These are phyloP conservation scores for Colletotrichum sp. DNA, from an alignment of 2,329 filamentous ascomycete genomes.

Conservation along the genomic window DNA sequence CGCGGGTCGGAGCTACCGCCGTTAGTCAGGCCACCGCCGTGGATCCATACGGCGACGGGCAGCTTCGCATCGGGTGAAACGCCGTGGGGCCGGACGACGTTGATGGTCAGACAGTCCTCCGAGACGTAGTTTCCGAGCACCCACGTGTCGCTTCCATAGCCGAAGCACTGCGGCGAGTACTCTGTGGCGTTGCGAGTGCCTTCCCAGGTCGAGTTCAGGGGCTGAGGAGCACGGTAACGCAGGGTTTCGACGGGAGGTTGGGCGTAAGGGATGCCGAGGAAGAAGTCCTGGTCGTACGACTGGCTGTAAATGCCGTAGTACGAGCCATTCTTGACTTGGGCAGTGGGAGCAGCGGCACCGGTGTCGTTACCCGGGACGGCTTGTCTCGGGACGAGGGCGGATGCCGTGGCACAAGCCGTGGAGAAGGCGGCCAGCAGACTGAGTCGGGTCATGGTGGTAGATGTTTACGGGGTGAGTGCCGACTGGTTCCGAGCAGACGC, in stretches of 20 bases:
- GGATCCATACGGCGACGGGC: conserved; percentile 66
- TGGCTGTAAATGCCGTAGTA: conserved; percentile 46
- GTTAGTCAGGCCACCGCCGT: conserved; percentile 41
- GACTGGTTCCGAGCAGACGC: background rate
- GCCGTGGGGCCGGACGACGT: conserved; percentile 30
- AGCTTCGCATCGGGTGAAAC: conserved; percentile 42
- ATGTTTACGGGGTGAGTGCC: background rate
- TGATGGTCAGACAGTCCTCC: conserved; percentile 35
- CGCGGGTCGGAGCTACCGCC: conserved; percentile 43
- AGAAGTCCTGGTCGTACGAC: conserved; percentile 52
- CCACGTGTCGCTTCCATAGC: conserved; percentile 47
- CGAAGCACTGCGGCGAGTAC: conserved; percentile 53
- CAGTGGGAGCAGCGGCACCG: background rate
- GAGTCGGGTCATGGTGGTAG: conserved; percentile 2
- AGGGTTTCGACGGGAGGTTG: conserved; percentile 55
- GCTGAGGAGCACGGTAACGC: conserved; percentile 56
- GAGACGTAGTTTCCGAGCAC: conserved; percentile 27
- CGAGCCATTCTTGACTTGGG: conserved; percentile 25
- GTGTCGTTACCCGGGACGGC: background rate
- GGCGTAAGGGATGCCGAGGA: conserved; percentile 62
- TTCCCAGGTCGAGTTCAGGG: conserved; percentile 50
- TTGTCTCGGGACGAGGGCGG: conserved; percentile 11
- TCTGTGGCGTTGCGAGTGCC: conserved; percentile 46
- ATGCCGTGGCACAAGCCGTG: conserved; percentile 8
- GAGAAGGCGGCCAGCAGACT: conserved; percentile 5